Percentiles rank a stretch among this genome's conserved stretches.
Conservation (phyloP, 257 asterid genomes). For the Solanum piurae region DNA sequence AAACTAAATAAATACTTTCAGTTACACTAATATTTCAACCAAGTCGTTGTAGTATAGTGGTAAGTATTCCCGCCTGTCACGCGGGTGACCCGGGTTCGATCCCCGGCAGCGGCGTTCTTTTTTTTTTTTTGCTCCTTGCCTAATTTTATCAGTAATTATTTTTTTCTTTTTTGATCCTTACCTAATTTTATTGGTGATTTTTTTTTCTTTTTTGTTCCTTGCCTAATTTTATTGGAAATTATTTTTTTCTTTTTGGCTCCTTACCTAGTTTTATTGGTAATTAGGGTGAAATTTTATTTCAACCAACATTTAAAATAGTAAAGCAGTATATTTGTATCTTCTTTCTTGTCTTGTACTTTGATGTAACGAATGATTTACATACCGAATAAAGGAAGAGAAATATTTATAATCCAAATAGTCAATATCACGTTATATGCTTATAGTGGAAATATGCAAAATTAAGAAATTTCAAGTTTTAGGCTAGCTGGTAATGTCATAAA, state of each 20-base stretch:
- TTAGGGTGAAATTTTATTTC: neutral
- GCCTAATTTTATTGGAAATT: neutral
- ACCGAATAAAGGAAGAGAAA: neutral
- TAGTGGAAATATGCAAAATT: neutral
- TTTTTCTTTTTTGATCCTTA: too few relatives aligned
- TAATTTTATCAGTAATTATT: too few relatives aligned
- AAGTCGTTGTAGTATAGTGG: slow-evolving; percentile 59
- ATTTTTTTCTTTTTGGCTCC: neutral
- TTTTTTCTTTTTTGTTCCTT: neutral
- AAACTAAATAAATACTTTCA: neutral
- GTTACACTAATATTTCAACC: neutral
- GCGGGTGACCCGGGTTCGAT: slow-evolving; percentile 62
- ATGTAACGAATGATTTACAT: neutral
- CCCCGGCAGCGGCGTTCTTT: slow-evolving; percentile 44
- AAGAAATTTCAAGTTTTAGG: neutral
- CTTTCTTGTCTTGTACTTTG: neutral
- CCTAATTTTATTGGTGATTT: too few relatives aligned
- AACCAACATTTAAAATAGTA: neutral
- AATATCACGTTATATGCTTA: neutral
- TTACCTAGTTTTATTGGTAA: neutral
- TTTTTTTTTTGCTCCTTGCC: too few relatives aligned
- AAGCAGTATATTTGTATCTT: neutral
- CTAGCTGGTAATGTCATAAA: neutral
- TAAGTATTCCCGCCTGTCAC: slow-evolving; percentile 62
- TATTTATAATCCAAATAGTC: neutral